phyloP scores from a whole-genome alignment of 331 rosid species.

The Prunus yedoensis region DNA sequence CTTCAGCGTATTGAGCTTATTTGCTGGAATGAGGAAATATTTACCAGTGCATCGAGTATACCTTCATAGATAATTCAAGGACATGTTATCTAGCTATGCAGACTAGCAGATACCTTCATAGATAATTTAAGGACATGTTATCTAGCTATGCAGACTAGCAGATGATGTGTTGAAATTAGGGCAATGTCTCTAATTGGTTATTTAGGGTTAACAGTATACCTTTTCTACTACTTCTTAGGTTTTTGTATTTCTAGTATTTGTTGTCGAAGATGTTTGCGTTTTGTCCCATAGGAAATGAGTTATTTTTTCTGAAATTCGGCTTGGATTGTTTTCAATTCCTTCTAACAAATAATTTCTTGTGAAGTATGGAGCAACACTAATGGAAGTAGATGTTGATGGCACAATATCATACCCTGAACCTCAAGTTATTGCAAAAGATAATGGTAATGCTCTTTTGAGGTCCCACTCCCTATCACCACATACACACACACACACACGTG shows the following conservation, averaged over 20 bases:
- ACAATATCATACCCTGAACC: slow-evolving; percentile 69
- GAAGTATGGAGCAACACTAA: slow-evolving; percentile 76
- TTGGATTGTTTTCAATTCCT: slow-evolving; percentile 17
- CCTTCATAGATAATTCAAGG: background rate
- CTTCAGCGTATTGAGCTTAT: background rate
- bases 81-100: background rate
- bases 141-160: background rate
- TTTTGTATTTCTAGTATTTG: background rate
- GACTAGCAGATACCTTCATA: too few relatives aligned
- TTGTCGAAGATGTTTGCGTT: background rate
- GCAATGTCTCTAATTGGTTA: background rate
- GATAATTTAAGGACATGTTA: too few relatives aligned
- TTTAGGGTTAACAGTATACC: background rate
- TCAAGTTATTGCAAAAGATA: slow-evolving; percentile 47
- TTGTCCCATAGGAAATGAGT: background rate
- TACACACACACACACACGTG: too few relatives aligned
- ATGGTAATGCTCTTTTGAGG: slow-evolving; percentile 46
- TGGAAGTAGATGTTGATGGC: slow-evolving; percentile 83
- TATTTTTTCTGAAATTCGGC: background rate
- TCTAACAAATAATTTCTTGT: slow-evolving; percentile 21
- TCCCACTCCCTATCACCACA: background rate
- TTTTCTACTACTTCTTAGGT: background rate
- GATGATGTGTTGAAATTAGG: background rate
- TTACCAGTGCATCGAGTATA: background rate
- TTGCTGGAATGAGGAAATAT: slow-evolving; percentile 2